Conservation (phyloP, 2,329 filamentous ascomycete species). For the Penicillium sp. region DNA sequence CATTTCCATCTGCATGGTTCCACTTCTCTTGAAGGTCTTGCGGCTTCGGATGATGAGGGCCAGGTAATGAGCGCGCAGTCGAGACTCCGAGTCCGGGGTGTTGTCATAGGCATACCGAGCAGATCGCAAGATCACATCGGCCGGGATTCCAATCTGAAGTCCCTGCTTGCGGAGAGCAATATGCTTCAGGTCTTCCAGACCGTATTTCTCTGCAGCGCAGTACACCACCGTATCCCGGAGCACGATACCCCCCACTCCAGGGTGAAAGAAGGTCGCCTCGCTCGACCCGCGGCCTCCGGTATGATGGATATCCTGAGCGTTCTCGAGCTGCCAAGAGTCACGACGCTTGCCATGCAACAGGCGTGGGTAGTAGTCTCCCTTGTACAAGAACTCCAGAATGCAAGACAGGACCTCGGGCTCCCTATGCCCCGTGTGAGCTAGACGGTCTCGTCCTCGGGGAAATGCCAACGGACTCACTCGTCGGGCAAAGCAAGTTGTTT, state of each 20-base stretch:
- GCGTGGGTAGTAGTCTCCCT: slow-evolving; percentile 90
- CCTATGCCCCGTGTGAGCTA: slow-evolving; percentile 44
- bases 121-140: slow-evolving; percentile 84
- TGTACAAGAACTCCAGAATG: slow-evolving; percentile 95
- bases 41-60: slow-evolving; percentile 95
- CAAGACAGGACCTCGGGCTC: slow-evolving; percentile 92
- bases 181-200: slow-evolving; percentile 86
- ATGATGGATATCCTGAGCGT: slow-evolving; percentile 56
- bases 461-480: slow-evolving; percentile 42
- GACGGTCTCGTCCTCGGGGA: background rate
- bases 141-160: slow-evolving; percentile 86
- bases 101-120: slow-evolving; percentile 94
- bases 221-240: slow-evolving; percentile 93
- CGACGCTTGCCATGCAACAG: slow-evolving; percentile 81
- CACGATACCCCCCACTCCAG: slow-evolving; percentile 69
- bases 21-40: slow-evolving; percentile 96
- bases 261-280: slow-evolving; percentile 75
- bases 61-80: slow-evolving; percentile 93
- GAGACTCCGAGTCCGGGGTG: slow-evolving; percentile 88
- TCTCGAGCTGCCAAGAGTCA: slow-evolving; percentile 87
- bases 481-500: slow-evolving; percentile 75
- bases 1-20: slow-evolving; percentile 99
- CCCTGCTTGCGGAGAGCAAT: slow-evolving; percentile 93
- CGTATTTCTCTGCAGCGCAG: slow-evolving; percentile 86
- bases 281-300: slow-evolving; percentile 60